These are phyloP conservation scores for Fusarium mundagurra DNA, from an alignment of 2,329 filamentous ascomycete species.

Conservation along the genomic window DNA sequence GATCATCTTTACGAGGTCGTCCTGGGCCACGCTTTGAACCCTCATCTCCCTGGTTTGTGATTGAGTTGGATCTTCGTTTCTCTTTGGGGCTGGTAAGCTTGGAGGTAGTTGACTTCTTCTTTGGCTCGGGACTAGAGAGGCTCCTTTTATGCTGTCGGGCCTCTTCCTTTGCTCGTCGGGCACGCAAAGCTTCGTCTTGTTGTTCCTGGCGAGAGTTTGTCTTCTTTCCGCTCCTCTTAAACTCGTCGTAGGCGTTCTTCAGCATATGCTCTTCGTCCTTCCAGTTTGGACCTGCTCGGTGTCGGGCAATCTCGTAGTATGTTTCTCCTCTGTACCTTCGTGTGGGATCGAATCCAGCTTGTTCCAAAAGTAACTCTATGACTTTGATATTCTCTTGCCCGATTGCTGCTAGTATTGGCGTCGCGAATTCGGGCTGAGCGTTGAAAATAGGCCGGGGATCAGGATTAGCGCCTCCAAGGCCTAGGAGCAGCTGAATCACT, in stretches of 20 bases:
- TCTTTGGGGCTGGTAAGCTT: constrained; percentile 59
- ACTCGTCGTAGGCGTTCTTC: constrained; percentile 77
- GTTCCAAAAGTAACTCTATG: constrained; percentile 80
- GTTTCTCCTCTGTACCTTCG: constrained; percentile 78
- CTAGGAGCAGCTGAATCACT: constrained; percentile 81
- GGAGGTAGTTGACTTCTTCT: constrained; percentile 53
- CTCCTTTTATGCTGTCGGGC: constrained; percentile 56
- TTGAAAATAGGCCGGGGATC: constrained; percentile 75
- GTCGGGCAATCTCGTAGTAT: constrained; percentile 87
- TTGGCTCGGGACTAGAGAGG: constrained; percentile 59
- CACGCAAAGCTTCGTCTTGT: constrained; percentile 58
- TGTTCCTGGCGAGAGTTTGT: constrained; percentile 59
- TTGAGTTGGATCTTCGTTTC: constrained; percentile 57
- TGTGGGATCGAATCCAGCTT: constrained; percentile 83
- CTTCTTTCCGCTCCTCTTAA: constrained; percentile 65
- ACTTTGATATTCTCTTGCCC: constrained; percentile 88
- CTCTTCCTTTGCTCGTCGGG: constrained; percentile 57
- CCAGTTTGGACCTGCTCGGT: constrained; percentile 87
- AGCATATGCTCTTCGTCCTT: constrained; percentile 86
- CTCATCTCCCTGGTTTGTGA: constrained; percentile 57
- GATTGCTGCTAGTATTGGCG: constrained; percentile 93
- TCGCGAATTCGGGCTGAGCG: constrained; percentile 76
- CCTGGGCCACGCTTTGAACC: constrained; percentile 62
- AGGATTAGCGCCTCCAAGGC: constrained; percentile 70
- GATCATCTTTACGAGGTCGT: constrained; percentile 66